Evolutionary conservation across 495 filamentous ascomycete species (phyloP).

Genomic region (Alectoria sarmentosa): DNA sequence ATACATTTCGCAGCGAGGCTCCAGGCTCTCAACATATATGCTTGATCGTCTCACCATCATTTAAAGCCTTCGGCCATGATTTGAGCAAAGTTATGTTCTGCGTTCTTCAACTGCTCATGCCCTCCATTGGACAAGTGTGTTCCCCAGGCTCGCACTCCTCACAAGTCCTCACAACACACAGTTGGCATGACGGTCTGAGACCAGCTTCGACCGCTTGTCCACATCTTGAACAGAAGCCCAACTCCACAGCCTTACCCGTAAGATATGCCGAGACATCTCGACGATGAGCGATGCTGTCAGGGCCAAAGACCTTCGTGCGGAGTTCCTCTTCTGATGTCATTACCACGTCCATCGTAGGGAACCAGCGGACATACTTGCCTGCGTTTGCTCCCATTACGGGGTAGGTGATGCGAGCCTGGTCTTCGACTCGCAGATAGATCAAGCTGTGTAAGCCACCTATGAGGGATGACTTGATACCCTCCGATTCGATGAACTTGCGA

Average conservation of each 20-base stretch:
- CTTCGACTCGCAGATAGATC: conserved; percentile 2
- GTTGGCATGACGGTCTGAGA: background rate
- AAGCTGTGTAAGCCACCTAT: conserved; percentile 11
- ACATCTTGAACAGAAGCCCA: conserved; percentile 15
- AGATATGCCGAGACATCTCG: conserved; percentile 12
- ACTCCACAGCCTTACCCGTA: background rate
- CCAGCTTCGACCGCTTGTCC: conserved; percentile 10
- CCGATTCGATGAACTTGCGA: background rate
- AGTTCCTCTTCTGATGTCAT: conserved; percentile 17
- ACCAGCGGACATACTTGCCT: conserved; percentile 6
- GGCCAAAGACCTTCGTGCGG: conserved; percentile 15
- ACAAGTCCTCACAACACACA: conserved; percentile 12
- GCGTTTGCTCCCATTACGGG: conserved; percentile 16
- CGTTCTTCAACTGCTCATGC: background rate
- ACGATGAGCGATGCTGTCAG: conserved; percentile 15
- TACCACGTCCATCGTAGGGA: conserved; percentile 14
- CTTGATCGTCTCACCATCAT: no score
- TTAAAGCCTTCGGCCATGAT: no score
- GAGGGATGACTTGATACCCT: background rate
- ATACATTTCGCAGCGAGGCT: no score
- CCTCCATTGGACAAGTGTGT: conserved; percentile 14
- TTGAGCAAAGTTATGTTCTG: no score
- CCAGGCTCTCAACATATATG: no score
- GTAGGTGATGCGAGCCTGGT: background rate
- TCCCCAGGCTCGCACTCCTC: conserved; percentile 9